Conservation (phyloP, 1,139 yeast genomes). For the Yamadazyma diddensiae region DNA sequence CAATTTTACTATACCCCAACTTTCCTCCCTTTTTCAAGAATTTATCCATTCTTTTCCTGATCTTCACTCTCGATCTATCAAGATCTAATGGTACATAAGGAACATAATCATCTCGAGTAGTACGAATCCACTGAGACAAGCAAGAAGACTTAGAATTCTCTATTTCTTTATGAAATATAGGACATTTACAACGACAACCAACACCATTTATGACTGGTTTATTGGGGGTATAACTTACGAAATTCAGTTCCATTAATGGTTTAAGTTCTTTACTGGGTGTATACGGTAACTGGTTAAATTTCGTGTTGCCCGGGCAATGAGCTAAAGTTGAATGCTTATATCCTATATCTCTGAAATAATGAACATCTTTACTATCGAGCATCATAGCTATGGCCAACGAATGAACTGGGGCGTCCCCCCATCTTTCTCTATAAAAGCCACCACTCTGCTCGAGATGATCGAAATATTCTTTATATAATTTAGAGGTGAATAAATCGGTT, state of each 20-base stretch:
- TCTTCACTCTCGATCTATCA: conserved; percentile 31
- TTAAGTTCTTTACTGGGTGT: conserved; percentile 15
- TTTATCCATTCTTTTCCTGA: conserved; percentile 26
- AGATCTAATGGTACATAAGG: conserved; percentile 26
- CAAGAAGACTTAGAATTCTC: conserved; percentile 58
- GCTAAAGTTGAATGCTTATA: conserved; percentile 74
- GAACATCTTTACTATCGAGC: conserved; percentile 64
- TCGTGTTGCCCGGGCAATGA: conserved; percentile 78
- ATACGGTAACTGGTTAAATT: conserved; percentile 47
- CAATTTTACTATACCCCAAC: conserved; percentile 21
- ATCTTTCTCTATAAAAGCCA: conserved; percentile 83
- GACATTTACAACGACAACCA: conserved; percentile 88
- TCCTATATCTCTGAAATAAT: conserved; percentile 88
- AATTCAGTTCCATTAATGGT: conserved; percentile 12
- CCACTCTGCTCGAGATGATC: conserved; percentile 64
- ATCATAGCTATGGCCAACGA: conserved; percentile 78
- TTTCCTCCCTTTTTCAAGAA: conserved; percentile 26
- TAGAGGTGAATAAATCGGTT: conserved; percentile 66
- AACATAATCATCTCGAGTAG: conserved; percentile 33
- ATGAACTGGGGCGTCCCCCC: conserved; percentile 97
- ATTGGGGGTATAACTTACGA: conserved; percentile 44
- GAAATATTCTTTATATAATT: conserved; percentile 62
- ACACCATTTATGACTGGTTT: conserved; percentile 50
- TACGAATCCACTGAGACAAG: conserved; percentile 52
- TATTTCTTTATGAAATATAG: conserved; percentile 45